Base-by-base conservation (phyloP, 1,284 basidiomycete species). In the Moesziomyces sp. region DNA sequence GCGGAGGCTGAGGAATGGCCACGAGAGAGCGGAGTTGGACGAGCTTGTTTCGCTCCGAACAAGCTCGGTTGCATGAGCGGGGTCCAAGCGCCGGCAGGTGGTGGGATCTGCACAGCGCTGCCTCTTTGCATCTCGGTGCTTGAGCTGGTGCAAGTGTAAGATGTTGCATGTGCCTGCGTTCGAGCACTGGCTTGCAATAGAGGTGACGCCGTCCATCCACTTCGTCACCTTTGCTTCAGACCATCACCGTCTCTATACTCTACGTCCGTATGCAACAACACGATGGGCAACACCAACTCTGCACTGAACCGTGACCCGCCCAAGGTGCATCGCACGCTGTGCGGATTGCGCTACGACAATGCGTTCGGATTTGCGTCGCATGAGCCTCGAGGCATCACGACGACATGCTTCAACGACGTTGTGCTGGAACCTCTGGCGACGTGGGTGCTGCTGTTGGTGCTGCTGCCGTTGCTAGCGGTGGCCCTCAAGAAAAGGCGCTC, bases 381-480 rank as follows among this genome's bases (percentile, higher is more conserved):
- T 50, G 38, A 47, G 50, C 24, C 47, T 14, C 38, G 45, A 19
- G 56, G 61, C 42, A 47, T 74, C 19, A 68, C 69, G 3, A 58
- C 58, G 19, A 77, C 68, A 11, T 78, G 77, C 74, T 77, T 78
- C 56, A 66, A 74, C 54, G 77, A 78, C 43, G 72, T 72, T 3
- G 59, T 78, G 16, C 62, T 78, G 24, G 74, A 68, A 21, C 77
- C 77, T 3, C 52, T 78, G 23, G 74, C 75, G 21, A 71, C 71
- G 3, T 78, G 75, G 77, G 35, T 69, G 28, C 43, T 74, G 30
- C 30, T 78, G 16, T 18, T 77, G 14, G 57, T 66, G 43, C 46
- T 74, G 8, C 26, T 78, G 19, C 63, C 59, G 4, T 14, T 63
- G 51, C 52, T 76, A 6, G 60, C 40, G 16, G 16, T 54, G 35